These are phyloP conservation scores for Dentipellis fragilis DNA, from an alignment of 768 basidiomycete species.

Conservation along the genomic window DNA sequence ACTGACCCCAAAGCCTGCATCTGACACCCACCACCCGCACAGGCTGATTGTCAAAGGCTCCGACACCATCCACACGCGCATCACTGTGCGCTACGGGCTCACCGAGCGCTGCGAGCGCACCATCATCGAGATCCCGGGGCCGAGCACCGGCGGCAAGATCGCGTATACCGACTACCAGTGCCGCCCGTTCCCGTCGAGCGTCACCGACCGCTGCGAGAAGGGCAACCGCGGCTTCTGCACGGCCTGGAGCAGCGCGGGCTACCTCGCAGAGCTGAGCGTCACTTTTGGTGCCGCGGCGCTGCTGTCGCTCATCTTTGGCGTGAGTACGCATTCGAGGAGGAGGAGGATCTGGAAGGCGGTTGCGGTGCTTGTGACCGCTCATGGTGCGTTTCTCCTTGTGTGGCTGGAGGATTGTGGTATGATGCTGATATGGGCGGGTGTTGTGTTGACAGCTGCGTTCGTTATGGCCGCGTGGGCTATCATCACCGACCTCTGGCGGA, in stretches of 20 bases:
- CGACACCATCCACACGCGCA: constrained; percentile 35
- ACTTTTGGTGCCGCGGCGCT: constrained; percentile 55
- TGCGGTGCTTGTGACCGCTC: constrained; percentile 51
- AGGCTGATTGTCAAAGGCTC: constrained; percentile 30
- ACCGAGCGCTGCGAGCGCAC: constrained; percentile 44
- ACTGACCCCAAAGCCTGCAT: not conserved
- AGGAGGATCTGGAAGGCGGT: constrained; percentile 71
- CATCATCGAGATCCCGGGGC: constrained; percentile 36
- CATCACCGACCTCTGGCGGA: constrained; percentile 50
- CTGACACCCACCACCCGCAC: not conserved
- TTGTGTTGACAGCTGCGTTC: constrained; percentile 32
- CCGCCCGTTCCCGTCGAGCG: constrained; percentile 52
- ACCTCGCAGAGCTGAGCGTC: constrained; percentile 51
- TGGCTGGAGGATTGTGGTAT: not conserved
- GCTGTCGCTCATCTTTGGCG: constrained; percentile 50
- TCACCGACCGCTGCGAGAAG: constrained; percentile 34
- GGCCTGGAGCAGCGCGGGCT: constrained; percentile 63
- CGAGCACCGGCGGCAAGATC: constrained; percentile 31
- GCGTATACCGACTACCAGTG: constrained; percentile 51
- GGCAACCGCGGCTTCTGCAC: constrained; percentile 53
- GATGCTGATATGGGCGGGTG: not conserved
- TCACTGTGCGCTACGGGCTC: constrained; percentile 52
- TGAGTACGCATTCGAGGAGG: constrained; percentile 64
- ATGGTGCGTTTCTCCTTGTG: constrained; percentile 31
- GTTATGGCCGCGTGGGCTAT: constrained; percentile 55